Conservation (phyloP, 108 stramenopile species). For the Aureococcus anophagefferens region DNA sequence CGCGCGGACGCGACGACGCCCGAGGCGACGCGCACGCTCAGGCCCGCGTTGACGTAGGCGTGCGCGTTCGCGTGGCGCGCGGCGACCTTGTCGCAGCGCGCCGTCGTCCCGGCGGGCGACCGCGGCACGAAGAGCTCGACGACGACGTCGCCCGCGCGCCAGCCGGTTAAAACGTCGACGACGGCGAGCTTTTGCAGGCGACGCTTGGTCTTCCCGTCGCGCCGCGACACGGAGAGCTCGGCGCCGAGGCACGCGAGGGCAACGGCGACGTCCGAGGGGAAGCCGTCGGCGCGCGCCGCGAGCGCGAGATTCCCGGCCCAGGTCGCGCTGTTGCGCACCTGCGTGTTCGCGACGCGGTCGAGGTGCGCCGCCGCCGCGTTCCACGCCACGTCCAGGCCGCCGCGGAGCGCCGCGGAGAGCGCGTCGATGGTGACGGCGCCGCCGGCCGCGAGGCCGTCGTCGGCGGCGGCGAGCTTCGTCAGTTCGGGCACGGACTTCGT, state of each 20-base stretch:
- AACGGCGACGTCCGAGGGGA: slow-evolving; percentile 14
- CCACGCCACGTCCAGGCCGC: background rate
- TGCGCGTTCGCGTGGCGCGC: slow-evolving; percentile 18
- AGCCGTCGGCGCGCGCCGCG: slow-evolving; percentile 1
- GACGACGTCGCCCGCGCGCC: background rate
- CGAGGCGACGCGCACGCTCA: background rate
- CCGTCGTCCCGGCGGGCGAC: too few relatives aligned
- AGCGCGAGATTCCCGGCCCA: slow-evolving; percentile 29
- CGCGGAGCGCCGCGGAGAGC: too few relatives aligned
- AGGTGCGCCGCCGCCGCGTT: too few relatives aligned
- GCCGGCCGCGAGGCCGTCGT: too few relatives aligned
- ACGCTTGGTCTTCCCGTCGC: background rate
- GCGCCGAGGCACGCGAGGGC: slow-evolving; percentile 2
- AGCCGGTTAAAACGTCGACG: background rate
- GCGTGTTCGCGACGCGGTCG: slow-evolving; percentile 11
- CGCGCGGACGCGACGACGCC: background rate
- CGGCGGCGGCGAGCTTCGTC: too few relatives aligned
- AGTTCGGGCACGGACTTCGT: too few relatives aligned
- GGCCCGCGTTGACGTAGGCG: slow-evolving; percentile 15
- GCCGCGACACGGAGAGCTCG: too few relatives aligned
- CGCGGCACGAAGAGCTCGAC: too few relatives aligned
- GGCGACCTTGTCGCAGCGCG: slow-evolving; percentile 17
- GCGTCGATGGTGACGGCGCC: too few relatives aligned
- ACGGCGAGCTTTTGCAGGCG: background rate
- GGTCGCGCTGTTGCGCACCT: slow-evolving; percentile 18